phyloP scores from a whole-genome alignment of 371 early-diverging fungal species.

The Nematocida homosporus region DNA sequence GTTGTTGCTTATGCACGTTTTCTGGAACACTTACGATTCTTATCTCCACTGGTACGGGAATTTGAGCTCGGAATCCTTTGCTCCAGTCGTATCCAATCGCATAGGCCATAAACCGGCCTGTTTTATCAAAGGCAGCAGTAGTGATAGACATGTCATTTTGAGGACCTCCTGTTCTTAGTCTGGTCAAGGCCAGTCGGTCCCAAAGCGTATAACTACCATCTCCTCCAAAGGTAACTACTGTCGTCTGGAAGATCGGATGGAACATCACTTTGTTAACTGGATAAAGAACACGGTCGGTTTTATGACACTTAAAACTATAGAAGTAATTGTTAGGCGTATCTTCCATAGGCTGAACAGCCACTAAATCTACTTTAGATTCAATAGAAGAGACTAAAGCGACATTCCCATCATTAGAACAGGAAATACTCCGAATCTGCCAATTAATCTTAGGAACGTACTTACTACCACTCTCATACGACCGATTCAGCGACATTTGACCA shows the following conservation, averaged over 20 bases:
- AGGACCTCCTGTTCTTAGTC: constrained; percentile 68
- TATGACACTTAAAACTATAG: constrained; percentile 71
- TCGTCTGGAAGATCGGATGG: constrained; percentile 77
- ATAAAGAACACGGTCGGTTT: constrained; percentile 71
- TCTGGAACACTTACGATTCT: constrained; percentile 25
- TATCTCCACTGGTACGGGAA: constrained; percentile 43
- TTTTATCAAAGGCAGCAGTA: constrained; percentile 76
- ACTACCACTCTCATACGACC: not conserved
- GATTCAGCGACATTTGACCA: not conserved
- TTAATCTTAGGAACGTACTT: constrained; percentile 48
- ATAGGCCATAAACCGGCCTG: constrained; percentile 83
- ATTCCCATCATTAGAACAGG: constrained; percentile 39
- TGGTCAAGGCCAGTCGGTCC: constrained; percentile 84
- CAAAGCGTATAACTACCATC: constrained; percentile 85
- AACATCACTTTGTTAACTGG: constrained; percentile 75
- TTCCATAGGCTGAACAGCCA: constrained; percentile 12
- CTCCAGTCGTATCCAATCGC: constrained; percentile 90
- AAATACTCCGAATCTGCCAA: constrained; percentile 60
- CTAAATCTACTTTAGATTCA: constrained; percentile 63
- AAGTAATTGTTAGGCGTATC: constrained; percentile 70
- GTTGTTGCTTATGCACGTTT: constrained; percentile 12
- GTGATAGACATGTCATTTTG: constrained; percentile 71
- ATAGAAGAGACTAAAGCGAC: constrained; percentile 62
- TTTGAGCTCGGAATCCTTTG: constrained; percentile 74
- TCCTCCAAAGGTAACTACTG: constrained; percentile 80